Evolutionary conservation across 2,329 filamentous ascomycete species (phyloP), one percentile per base, ranked within the genome.

Genomic region (Plectosphaerella plurivora): DNA sequence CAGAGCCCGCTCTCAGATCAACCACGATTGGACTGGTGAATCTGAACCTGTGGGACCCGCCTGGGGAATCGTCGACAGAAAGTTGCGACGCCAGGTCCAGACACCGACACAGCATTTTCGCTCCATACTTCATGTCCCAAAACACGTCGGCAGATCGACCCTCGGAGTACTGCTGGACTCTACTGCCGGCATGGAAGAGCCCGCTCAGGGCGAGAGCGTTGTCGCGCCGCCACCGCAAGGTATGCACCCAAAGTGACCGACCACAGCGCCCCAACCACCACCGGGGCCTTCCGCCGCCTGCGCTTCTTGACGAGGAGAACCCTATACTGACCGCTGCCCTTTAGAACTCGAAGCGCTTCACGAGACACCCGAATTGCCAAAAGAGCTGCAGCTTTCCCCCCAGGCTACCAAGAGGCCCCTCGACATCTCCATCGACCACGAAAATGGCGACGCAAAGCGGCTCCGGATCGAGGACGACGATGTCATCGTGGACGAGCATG

Each of bases 371-470:
- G 65, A 66, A 35, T 59, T 65, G 35, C 45, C 47, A 5, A 50
- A 54, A 50, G 65, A 72, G 55, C 61, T 72, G 45, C 61, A 70
- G 52, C 59, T 66, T n/a, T 50, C 48, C 9, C 48, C 48, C 22
- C 20, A 50, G 35, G 47, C 61, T 67, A 47, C 62, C 65, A 73
- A 73, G 60, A 68, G 71, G 52, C 66, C 68, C 20, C 66, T 68
- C 54, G 66, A 72, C 16, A 48, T 59, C 16, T 55, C 60, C n/a
- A 54, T 49, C 42, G 66, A 63, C 47, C 53, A 61, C 36, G 62
- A 68, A 47, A 57, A 64, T 37, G 57, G 64, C 44, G 61, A 64
- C 45, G 60, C 64, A 53, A 73, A 73, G 33, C 55, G 59, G 36
- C 47, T 57, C 18, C 59, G 55, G 51, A 36, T 54, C 15, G 47